Conservation (phyloP, 768 basidiomycete genomes). For the Tulasnella sp. region DNA sequence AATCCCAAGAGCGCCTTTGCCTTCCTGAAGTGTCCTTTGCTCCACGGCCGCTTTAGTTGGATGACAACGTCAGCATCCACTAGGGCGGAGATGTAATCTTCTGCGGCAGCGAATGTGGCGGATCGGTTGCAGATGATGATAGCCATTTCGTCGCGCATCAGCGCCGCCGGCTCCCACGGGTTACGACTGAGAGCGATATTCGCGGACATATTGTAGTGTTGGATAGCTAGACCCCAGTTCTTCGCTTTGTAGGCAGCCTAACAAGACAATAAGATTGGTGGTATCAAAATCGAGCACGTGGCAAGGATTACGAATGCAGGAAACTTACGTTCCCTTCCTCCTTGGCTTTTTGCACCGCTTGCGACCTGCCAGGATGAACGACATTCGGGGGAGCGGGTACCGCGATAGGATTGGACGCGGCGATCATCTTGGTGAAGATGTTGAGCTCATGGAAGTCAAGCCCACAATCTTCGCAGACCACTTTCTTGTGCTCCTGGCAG, state of each 20-base stretch:
- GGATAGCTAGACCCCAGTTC: conserved; percentile 59
- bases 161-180: conserved; percentile 74
- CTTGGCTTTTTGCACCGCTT: conserved; percentile 65
- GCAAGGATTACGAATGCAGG: neutral
- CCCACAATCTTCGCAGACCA: conserved; percentile 63
- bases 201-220: conserved; percentile 68
- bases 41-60: conserved; percentile 72
- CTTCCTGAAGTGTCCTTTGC: conserved; percentile 92
- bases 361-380: conserved; percentile 60
- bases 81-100: conserved; percentile 64
- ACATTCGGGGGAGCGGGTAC: conserved; percentile 75
- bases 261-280: neutral
- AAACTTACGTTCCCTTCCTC: conserved; percentile 87
- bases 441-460: conserved; percentile 68
- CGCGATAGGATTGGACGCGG: conserved; percentile 46
- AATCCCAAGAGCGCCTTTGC: conserved; percentile 79
- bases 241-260: conserved; percentile 70
- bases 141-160: conserved; percentile 84
- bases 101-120: conserved; percentile 67
- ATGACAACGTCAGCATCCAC: conserved; percentile 90
- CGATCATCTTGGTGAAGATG: conserved; percentile 58
- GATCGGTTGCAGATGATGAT: conserved; percentile 86
- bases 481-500: conserved; percentile 55
- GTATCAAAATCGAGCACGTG: too few relatives aligned
- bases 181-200: conserved; percentile 68